Evolutionary conservation across 2,329 filamentous ascomycete species (phyloP).

Genomic region (Berkeleyomyces rouxiae): DNA sequence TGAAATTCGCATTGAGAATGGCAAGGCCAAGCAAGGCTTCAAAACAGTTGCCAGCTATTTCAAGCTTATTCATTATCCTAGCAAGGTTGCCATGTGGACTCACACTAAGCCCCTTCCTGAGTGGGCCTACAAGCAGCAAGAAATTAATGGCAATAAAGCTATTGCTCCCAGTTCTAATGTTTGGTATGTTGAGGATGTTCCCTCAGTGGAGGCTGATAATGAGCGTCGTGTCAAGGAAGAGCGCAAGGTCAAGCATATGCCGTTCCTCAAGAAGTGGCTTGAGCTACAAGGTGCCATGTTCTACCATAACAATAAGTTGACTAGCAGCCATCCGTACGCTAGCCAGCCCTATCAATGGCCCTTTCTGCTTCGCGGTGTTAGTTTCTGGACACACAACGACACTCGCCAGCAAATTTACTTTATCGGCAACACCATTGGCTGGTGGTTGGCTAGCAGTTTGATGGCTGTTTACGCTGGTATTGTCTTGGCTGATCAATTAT

Average conservation of each 20-base stretch:
- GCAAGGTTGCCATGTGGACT: slow-evolving; percentile 98
- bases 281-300: slow-evolving; percentile 98
- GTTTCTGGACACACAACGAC: slow-evolving; percentile 96
- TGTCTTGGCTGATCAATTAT: slow-evolving; percentile 81
- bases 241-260: slow-evolving; percentile 63
- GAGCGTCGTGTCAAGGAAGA: slow-evolving; percentile 59
- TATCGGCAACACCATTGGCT: slow-evolving; percentile 87
- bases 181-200: slow-evolving; percentile 84
- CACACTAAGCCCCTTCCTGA: slow-evolving; percentile 89
- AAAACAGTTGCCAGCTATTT: slow-evolving; percentile 84
- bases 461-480: slow-evolving; percentile 89
- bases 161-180: slow-evolving; percentile 75
- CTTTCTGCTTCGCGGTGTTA: slow-evolving; percentile 89
- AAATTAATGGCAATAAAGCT: slow-evolving; percentile 99
- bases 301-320: slow-evolving; percentile 96
- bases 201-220: slow-evolving; percentile 56
- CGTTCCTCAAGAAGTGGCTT: slow-evolving; percentile 88
- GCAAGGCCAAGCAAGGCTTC: slow-evolving; percentile 67
- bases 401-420: slow-evolving; percentile 97
- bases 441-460: slow-evolving; percentile 90
- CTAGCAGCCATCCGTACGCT: slow-evolving; percentile 89
- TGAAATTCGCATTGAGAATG: slow-evolving; percentile 76
- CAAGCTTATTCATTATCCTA: slow-evolving; percentile 86
- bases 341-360: slow-evolving; percentile 95
- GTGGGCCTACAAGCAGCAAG: slow-evolving; percentile 92